Evolutionary conservation across 164 flowering plant genomes (phyloP).

Genomic region (Tetrastigma voinierianum): DNA sequence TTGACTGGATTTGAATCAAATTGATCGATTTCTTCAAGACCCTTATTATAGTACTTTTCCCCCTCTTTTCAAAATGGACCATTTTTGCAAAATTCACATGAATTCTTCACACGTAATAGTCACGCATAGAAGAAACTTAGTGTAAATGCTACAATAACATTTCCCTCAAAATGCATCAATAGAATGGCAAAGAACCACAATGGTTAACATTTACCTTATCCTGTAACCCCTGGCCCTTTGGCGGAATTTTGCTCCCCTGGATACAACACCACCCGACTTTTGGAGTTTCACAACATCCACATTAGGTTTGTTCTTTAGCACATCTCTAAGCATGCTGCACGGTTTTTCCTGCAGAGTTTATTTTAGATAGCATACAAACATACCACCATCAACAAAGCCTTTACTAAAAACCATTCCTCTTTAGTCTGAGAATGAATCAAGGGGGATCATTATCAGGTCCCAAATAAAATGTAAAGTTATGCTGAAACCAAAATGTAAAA

Average conservation of each 20-base stretch:
- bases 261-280: slow-evolving; percentile 93
- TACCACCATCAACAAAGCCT: neutral
- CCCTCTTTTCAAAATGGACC: too few species aligned
- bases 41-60: too few species aligned
- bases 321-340: slow-evolving; percentile 89
- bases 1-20: too few species aligned
- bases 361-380: neutral
- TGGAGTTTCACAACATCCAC: slow-evolving; percentile 98
- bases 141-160: neutral
- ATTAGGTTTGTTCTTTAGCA: slow-evolving; percentile 63
- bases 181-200: neutral
- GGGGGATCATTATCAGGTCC: too few species aligned
- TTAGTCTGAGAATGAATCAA: neutral
- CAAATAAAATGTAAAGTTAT: too few species aligned
- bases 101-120: neutral
- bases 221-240: slow-evolving; percentile 62
- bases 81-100: too few species aligned
- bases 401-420: neutral
- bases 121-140: neutral
- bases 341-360: slow-evolving; percentile 72
- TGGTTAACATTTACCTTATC: slow-evolving; percentile 54
- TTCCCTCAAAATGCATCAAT: neutral
- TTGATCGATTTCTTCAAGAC: too few species aligned
- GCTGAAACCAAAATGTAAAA: too few species aligned
- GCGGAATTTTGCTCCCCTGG: slow-evolving; percentile 77